Percentiles rank a stretch among this genome's conserved stretches.
phyloP scores from a whole-genome alignment of 768 basidiomycete genomes.

The Boletellus ananas region DNA sequence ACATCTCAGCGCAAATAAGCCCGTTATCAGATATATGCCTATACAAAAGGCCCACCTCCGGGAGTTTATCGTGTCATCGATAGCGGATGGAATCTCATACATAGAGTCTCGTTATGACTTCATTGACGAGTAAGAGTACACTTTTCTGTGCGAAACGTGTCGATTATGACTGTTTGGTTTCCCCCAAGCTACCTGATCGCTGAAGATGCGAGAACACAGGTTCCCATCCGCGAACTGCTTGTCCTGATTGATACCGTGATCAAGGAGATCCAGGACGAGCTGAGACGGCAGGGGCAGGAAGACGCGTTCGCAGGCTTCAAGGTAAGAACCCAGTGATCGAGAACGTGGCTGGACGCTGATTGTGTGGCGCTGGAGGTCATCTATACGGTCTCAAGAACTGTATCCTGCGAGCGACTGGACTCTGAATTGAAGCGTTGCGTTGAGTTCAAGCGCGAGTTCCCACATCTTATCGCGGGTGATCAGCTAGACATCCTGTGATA shows the following conservation, averaged over 20 bases:
- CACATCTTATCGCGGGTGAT: slow-evolving; percentile 42
- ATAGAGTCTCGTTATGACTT: slow-evolving; percentile 42
- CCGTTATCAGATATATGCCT: slow-evolving; percentile 25
- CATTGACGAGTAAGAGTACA: slow-evolving; percentile 28
- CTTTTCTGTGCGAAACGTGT: neutral
- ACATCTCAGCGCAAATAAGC: slow-evolving; percentile 12
- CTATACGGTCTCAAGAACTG: slow-evolving; percentile 36
- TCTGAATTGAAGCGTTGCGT: slow-evolving; percentile 43
- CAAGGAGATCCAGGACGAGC: slow-evolving; percentile 32
- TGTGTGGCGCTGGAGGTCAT: slow-evolving; percentile 34
- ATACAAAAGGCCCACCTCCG: slow-evolving; percentile 15
- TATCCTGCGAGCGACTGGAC: slow-evolving; percentile 37
- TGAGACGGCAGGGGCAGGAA: slow-evolving; percentile 34
- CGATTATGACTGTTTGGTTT: neutral
- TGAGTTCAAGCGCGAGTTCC: slow-evolving; percentile 42
- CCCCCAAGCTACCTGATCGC: slow-evolving; percentile 37
- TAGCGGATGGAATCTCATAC: slow-evolving; percentile 46
- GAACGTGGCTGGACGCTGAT: neutral
- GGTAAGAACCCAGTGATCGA: slow-evolving; percentile 19
- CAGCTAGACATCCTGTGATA: neutral
- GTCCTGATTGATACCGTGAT: slow-evolving; percentile 34
- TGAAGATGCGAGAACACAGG: slow-evolving; percentile 34
- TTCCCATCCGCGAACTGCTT: slow-evolving; percentile 38
- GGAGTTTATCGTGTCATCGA: slow-evolving; percentile 36
- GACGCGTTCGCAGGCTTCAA: slow-evolving; percentile 42